Conservation (phyloP, 352 stramenopile genomes). For the Phytophthora fragariaefolia region DNA sequence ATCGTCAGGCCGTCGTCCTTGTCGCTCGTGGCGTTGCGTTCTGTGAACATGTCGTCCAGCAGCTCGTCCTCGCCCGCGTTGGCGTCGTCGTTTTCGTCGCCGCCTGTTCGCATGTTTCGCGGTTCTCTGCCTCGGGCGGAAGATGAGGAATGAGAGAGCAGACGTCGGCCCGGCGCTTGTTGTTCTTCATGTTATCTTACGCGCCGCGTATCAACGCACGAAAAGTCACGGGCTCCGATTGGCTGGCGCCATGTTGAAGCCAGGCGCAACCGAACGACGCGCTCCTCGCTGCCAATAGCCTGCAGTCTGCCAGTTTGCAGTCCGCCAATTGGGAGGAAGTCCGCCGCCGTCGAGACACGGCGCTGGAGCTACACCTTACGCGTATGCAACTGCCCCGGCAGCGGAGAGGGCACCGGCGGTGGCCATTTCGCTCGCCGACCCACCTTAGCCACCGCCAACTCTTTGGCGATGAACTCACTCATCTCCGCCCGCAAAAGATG, state of each 20-base stretch:
- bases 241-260: constrained; percentile 22
- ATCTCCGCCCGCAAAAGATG: background rate
- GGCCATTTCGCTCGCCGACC: constrained; percentile 14
- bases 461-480: constrained; percentile 3
- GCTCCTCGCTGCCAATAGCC: too few species aligned
- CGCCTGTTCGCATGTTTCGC: constrained; percentile 24
- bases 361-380: too few species aligned
- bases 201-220: constrained; percentile 14
- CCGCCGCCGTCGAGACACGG: too few species aligned
- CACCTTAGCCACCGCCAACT: background rate
- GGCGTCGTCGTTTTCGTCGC: constrained; percentile 20
- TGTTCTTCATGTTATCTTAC: constrained; percentile 18
- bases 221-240: constrained; percentile 20
- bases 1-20: constrained; percentile 20
- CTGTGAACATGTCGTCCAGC: constrained; percentile 37
- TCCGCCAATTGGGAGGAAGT: too few species aligned
- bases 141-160: constrained; percentile 22
- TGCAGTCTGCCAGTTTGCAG: too few species aligned
- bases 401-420: background rate
- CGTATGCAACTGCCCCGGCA: background rate
- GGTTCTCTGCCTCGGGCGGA: constrained; percentile 18
- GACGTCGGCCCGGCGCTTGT: constrained; percentile 4
- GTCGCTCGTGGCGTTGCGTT: constrained; percentile 22
- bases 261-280: constrained; percentile 14
- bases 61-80: constrained; percentile 24